These are phyloP conservation scores for Quercus tomentella DNA, from an alignment of 331 rosid species.

Conservation along the genomic window DNA sequence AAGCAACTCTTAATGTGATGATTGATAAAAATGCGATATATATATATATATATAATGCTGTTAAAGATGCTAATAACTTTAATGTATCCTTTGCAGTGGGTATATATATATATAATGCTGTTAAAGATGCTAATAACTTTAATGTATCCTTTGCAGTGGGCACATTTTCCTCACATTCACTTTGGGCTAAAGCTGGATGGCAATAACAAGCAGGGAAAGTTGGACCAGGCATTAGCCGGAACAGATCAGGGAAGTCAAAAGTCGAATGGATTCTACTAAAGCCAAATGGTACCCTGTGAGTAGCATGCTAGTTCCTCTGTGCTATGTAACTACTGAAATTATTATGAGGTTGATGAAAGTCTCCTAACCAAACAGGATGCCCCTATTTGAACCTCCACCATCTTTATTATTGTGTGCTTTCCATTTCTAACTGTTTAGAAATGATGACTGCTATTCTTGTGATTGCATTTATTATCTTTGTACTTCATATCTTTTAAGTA, in stretches of 20 bases:
- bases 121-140: neutral
- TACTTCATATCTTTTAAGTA: slow-evolving; percentile 16
- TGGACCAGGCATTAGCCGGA: slow-evolving; percentile 48
- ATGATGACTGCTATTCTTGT: slow-evolving; percentile 30
- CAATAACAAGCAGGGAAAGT: slow-evolving; percentile 58
- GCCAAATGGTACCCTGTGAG: slow-evolving; percentile 23
- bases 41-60: neutral
- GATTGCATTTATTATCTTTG: slow-evolving; percentile 38
- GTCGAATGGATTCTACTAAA: slow-evolving; percentile 58
- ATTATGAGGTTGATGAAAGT: slow-evolving; percentile 37
- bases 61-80: neutral
- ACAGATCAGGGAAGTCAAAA: slow-evolving; percentile 45
- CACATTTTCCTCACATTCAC: slow-evolving; percentile 98
- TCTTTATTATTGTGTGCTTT: slow-evolving; percentile 8
- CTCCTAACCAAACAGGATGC: slow-evolving; percentile 28
- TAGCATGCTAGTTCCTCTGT: slow-evolving; percentile 23
- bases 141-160: slow-evolving; percentile 65
- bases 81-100: slow-evolving; percentile 65
- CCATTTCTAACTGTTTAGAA: slow-evolving; percentile 6
- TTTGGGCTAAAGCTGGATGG: slow-evolving; percentile 90
- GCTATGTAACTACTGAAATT: slow-evolving; percentile 18
- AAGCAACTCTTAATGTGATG: no score
- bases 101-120: neutral
- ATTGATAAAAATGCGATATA: no score
- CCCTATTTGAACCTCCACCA: slow-evolving; percentile 26